phyloP scores from a whole-genome alignment of 140 eudicot genomes.

The Senecio squalidus region DNA sequence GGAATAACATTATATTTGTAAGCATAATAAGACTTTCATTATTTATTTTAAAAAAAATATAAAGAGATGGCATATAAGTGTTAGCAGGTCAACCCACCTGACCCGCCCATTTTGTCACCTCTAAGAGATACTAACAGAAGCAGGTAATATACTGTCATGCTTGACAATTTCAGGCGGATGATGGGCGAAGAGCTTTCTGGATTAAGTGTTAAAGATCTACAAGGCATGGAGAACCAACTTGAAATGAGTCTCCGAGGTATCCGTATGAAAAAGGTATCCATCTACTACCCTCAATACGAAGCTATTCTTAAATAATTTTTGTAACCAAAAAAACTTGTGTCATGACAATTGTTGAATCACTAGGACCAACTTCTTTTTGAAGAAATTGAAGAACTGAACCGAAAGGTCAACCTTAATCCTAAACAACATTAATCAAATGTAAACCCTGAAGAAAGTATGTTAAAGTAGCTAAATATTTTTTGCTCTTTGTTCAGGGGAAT shows the following conservation, averaged over 20 bases:
- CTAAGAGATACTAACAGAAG: neutral
- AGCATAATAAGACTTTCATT: too few relatives aligned
- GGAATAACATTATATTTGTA: too few relatives aligned
- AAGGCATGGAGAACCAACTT: slow-evolving; percentile 73
- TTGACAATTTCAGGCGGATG: slow-evolving; percentile 55
- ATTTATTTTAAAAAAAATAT: too few relatives aligned
- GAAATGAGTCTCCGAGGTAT: slow-evolving; percentile 74
- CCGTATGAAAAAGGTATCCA: slow-evolving; percentile 63
- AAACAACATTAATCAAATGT: neutral
- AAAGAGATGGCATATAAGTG: too few relatives aligned
- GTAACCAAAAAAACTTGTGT: slow-evolving; percentile 8
- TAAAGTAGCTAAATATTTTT: slow-evolving; percentile 13
- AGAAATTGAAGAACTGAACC: slow-evolving; percentile 54
- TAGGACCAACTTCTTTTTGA: slow-evolving; percentile 64
- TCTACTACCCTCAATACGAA: slow-evolving; percentile 1
- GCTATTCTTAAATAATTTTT: slow-evolving; percentile 9
- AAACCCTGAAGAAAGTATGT: neutral
- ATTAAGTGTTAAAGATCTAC: slow-evolving; percentile 69
- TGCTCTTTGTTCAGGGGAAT: slow-evolving; percentile 50
- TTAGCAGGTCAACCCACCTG: too few relatives aligned
- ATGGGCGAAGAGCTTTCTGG: slow-evolving; percentile 90
- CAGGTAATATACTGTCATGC: neutral
- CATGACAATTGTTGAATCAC: slow-evolving; percentile 15
- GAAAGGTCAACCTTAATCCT: slow-evolving; percentile 38
- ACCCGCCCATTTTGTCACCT: too few relatives aligned